Evolutionary conservation across 2,329 filamentous ascomycete species (phyloP).

Genomic region (Trichoderma atroviride): DNA sequence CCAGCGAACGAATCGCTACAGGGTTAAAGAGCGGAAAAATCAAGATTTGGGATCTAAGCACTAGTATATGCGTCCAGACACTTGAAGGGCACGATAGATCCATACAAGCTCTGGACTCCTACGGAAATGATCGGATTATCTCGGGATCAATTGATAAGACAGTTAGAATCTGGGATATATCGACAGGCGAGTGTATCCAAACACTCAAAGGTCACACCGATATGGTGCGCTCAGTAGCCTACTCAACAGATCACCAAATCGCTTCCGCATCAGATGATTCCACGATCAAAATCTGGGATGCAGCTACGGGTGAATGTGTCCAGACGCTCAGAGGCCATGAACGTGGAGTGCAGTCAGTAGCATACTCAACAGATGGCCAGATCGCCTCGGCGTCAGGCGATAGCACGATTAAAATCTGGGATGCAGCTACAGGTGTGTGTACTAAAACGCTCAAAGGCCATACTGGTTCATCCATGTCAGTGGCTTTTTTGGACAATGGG

Average conservation of each 20-base stretch:
- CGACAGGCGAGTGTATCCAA: background rate
- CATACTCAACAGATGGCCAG: background rate
- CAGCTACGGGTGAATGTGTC: background rate
- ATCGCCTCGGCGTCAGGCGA: background rate
- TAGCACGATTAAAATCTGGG: background rate
- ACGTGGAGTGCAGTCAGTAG: background rate
- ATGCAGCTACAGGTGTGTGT: background rate
- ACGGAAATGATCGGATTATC: background rate
- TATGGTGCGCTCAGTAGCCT: background rate
- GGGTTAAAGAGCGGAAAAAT: conserved; percentile 5
- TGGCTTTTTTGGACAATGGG: background rate
- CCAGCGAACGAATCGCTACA: background rate
- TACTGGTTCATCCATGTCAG: background rate
- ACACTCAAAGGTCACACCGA: background rate
- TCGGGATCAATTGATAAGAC: background rate
- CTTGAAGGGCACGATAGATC: background rate
- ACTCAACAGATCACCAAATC: background rate
- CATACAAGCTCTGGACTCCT: background rate
- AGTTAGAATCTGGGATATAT: conserved; percentile 22
- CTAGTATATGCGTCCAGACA: background rate
- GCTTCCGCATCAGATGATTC: background rate
- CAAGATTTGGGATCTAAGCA: conserved; percentile 21
- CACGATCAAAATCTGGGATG: conserved; percentile 18
- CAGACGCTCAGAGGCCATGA: conserved; percentile 3
- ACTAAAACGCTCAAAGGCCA: background rate